Evolutionary conservation across 148 eudicot species (phyloP).

Genomic region (Limonium bicolor): DNA sequence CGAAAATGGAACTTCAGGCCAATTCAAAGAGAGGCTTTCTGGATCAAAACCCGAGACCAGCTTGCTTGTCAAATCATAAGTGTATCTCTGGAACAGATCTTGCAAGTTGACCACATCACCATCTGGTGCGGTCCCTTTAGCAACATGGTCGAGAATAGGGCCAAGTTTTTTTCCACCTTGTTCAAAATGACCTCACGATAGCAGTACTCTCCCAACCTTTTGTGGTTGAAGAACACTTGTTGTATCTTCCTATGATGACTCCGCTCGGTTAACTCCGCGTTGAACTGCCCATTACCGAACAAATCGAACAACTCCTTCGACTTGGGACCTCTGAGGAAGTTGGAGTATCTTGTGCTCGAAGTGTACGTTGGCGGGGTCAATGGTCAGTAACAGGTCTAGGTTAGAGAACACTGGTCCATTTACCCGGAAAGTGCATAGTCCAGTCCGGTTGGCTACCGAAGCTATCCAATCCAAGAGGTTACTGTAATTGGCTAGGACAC

Average conservation of each 20-base stretch:
- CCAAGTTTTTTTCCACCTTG: constrained; percentile 9
- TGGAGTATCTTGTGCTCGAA: constrained; percentile 7
- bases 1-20: constrained; percentile 10
- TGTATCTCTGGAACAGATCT: constrained; percentile 18
- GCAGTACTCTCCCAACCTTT: constrained; percentile 2
- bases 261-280: constrained; percentile 15
- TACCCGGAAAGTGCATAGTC: constrained; percentile 4
- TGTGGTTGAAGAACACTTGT: constrained; percentile 7
- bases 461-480: neutral
- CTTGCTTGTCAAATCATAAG: constrained; percentile 13
- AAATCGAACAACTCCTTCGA: constrained; percentile 13
- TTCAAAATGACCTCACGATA: neutral
- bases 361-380: constrained; percentile 22
- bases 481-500: neutral
- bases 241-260: constrained; percentile 15
- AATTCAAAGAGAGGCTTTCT: constrained; percentile 5
- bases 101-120: constrained; percentile 15
- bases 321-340: constrained; percentile 15
- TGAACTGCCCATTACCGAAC: constrained; percentile 22
- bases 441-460: neutral
- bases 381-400: constrained; percentile 13
- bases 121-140: neutral
- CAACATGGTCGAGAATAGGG: constrained; percentile 10
- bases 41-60: constrained; percentile 15
- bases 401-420: constrained; percentile 12